A percentile compares a stretch with the other conserved stretches of the same genome.
These are phyloP conservation scores for Ensete ventricosum DNA, from an alignment of 176 grass and related monocot species.

Conservation along the genomic window DNA sequence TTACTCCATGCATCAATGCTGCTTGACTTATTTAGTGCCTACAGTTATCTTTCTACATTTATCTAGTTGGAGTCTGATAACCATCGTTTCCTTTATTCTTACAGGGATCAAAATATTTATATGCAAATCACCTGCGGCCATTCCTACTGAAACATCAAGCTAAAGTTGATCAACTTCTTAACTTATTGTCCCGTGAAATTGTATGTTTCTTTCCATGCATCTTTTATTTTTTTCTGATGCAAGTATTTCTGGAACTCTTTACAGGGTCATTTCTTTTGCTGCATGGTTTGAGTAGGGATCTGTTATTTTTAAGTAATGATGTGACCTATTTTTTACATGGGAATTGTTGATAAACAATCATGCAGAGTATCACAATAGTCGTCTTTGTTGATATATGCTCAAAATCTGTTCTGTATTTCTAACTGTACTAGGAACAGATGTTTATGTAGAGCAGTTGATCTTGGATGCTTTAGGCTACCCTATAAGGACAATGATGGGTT, in stretches of 20 bases:
- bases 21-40: no score
- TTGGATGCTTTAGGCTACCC: neutral
- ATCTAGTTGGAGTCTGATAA: neutral
- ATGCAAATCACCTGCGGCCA: constrained; percentile 55
- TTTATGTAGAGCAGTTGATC: neutral
- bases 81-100: constrained; percentile 13
- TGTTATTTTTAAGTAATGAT: neutral
- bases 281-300: neutral
- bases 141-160: constrained; percentile 81
- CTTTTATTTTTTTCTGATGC: neutral
- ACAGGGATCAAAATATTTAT: constrained; percentile 88
- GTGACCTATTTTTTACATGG: neutral
- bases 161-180: constrained; percentile 67
- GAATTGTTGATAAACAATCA: neutral
- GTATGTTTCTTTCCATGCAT: constrained; percentile 38
- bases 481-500: neutral
- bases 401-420: neutral
- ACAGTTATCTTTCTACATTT: neutral
- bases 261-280: neutral
- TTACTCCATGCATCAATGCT: no score
- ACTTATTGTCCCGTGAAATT: constrained; percentile 59
- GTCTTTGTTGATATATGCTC: neutral
- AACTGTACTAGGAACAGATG: neutral
- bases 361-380: neutral
- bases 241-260: neutral